These are phyloP conservation scores for Hemerocallis citrina DNA, from an alignment of 106 monocot genomes.

Conservation along the genomic window DNA sequence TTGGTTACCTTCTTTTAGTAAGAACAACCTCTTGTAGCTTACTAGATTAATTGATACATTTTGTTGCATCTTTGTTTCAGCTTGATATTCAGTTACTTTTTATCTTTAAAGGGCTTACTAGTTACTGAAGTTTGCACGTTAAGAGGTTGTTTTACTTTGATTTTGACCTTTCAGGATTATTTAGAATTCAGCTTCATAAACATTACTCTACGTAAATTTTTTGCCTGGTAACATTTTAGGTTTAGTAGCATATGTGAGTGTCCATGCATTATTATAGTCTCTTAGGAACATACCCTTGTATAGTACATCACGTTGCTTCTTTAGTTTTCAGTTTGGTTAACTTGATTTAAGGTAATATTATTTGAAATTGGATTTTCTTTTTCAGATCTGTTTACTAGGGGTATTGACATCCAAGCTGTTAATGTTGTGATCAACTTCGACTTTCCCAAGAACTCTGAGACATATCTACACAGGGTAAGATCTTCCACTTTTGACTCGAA, in stretches of 20 bases:
- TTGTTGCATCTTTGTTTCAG: neutral
- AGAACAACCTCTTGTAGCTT: neutral
- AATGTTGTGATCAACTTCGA: conserved; percentile 99
- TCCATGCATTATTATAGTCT: too few species aligned
- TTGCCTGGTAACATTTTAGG: too few species aligned
- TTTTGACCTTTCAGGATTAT: neutral
- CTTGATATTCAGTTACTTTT: neutral
- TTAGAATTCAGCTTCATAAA: too few species aligned
- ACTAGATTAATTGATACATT: neutral
- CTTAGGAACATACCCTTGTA: too few species aligned
- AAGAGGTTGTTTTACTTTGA: neutral
- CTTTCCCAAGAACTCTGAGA: conserved; percentile 89
- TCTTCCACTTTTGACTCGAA: neutral
- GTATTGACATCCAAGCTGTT: conserved; percentile 97
- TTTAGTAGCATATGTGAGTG: too few species aligned
- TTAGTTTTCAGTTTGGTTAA: too few species aligned
- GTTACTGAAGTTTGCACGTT: neutral
- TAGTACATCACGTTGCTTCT: too few species aligned
- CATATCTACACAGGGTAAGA: conserved; percentile 90
- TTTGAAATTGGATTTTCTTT: too few species aligned
- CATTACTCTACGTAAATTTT: too few species aligned
- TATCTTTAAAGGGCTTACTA: neutral
- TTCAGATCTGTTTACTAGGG: conserved; percentile 93
- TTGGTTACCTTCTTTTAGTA: neutral
- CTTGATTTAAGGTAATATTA: too few species aligned